phyloP scores from a whole-genome alignment of 78 protist species.

The Protostelium mycophagum region DNA sequence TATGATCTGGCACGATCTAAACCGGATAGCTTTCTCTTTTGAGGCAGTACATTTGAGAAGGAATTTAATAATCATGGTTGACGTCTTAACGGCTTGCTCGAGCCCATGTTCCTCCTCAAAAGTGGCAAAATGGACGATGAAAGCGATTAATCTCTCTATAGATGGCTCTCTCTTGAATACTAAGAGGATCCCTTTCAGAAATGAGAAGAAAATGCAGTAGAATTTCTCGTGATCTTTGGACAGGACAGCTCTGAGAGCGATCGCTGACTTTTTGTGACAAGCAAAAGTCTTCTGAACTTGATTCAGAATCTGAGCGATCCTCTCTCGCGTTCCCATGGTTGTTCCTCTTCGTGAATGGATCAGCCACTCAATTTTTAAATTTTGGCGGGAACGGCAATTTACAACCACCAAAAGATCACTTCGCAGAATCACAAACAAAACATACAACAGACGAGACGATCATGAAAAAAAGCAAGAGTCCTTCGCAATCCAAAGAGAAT shows the following conservation, averaged over 20 bases:
- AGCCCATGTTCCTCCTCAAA: neutral
- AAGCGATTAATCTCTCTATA: neutral
- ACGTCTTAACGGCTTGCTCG: neutral
- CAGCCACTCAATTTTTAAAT: neutral
- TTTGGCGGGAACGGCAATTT: constrained; percentile 2
- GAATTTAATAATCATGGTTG: neutral
- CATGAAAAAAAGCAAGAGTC: too few species aligned
- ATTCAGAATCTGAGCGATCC: neutral
- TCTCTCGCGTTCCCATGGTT: too few species aligned
- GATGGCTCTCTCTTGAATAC: neutral
- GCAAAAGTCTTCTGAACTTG: neutral
- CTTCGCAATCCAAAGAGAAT: too few species aligned
- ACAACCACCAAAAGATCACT: too few species aligned
- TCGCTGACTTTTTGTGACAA: neutral
- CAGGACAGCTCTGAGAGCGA: neutral
- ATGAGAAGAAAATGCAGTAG: neutral
- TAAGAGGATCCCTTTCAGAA: neutral
- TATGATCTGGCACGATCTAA: neutral
- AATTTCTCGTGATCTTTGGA: neutral
- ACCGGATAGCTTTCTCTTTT: neutral
- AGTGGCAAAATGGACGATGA: neutral
- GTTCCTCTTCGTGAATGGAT: neutral
- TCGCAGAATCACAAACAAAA: too few species aligned
- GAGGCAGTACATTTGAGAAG: neutral
- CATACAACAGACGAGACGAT: too few species aligned